Evolutionary conservation across 2,329 filamentous ascomycete species (phyloP).

Genomic region (Clonostachys chloroleuca): DNA sequence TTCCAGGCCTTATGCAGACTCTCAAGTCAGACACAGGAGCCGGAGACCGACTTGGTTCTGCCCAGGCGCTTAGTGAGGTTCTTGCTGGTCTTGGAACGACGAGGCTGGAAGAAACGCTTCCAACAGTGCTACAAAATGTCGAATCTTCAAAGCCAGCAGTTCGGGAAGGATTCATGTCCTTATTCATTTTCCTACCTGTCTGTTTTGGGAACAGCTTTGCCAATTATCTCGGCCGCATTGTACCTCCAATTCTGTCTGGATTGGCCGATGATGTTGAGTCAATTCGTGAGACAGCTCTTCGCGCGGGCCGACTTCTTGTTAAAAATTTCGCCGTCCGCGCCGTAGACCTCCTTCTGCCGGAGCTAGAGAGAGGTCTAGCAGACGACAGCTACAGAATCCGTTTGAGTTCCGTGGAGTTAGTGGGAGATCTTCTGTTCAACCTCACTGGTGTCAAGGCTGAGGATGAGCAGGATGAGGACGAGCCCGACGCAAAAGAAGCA

Average conservation of each 20-base stretch:
- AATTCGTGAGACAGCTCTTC: conserved; percentile 92
- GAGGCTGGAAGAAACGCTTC: conserved; percentile 90
- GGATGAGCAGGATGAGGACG: conserved; percentile 73
- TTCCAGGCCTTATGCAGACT: conserved; percentile 94
- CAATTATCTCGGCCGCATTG: conserved; percentile 91
- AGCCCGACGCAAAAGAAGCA: conserved; percentile 74
- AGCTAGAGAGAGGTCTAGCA: conserved; percentile 92
- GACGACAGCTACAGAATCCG: conserved; percentile 97
- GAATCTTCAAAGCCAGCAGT: conserved; percentile 86
- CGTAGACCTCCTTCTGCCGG: conserved; percentile 88
- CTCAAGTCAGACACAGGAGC: conserved; percentile 96
- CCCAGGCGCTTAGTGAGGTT: conserved; percentile 93
- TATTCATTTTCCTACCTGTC: conserved; percentile 98
- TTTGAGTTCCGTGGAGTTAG: conserved; percentile 95
- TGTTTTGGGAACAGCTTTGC: conserved; percentile 99
- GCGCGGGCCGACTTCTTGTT: conserved; percentile 88
- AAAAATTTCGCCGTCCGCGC: conserved; percentile 97
- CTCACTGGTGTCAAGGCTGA: conserved; percentile 88
- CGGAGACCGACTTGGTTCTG: conserved; percentile 91
- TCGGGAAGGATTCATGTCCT: conserved; percentile 97
- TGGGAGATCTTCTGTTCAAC: conserved; percentile 95
- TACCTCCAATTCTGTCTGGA: conserved; percentile 89
- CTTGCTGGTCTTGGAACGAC: conserved; percentile 90
- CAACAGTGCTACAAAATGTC: conserved; percentile 94
- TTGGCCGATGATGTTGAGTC: conserved; percentile 95